These are phyloP conservation scores for Hortiboletus campestris DNA, from an alignment of 768 basidiomycete genomes.

Conservation along the genomic window DNA sequence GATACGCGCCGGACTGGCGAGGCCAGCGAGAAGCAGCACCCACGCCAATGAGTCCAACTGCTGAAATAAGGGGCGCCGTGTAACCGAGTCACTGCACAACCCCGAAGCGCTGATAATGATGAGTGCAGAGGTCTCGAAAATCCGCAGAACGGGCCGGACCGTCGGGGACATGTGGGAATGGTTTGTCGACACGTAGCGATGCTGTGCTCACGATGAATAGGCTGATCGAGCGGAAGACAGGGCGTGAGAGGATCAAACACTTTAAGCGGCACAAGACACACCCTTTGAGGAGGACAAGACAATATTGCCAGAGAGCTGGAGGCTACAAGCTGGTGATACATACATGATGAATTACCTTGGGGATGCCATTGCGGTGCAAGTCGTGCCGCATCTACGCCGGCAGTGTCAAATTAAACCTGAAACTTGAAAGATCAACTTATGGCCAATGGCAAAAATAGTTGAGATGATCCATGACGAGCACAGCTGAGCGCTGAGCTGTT, in stretches of 20 bases:
- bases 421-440: not conserved
- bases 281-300: not conserved
- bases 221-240: not conserved
- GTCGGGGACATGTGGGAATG: constrained; percentile 25
- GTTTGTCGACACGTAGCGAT: constrained; percentile 15
- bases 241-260: constrained; percentile 10
- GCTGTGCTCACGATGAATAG: constrained; percentile 1
- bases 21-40: not conserved
- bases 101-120: not conserved
- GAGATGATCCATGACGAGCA: not conserved
- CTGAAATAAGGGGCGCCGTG: not conserved
- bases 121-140: not conserved
- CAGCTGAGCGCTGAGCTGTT: not conserved
- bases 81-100: not conserved
- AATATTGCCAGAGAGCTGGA: not conserved
- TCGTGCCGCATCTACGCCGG: not conserved
- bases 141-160: not conserved
- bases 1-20: constrained; percentile 1
- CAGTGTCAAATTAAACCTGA: not conserved
- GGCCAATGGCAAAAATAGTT: not conserved
- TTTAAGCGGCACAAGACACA: constrained; percentile 12
- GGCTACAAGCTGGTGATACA: constrained; percentile 9
- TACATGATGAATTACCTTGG: not conserved
- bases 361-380: not conserved
- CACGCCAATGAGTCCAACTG: not conserved